Evolutionary conservation across 202 grass and related monocot species (phyloP), one percentile per base, ranked within the genome.

Genomic region (Miscanthus sacchariflorus): DNA sequence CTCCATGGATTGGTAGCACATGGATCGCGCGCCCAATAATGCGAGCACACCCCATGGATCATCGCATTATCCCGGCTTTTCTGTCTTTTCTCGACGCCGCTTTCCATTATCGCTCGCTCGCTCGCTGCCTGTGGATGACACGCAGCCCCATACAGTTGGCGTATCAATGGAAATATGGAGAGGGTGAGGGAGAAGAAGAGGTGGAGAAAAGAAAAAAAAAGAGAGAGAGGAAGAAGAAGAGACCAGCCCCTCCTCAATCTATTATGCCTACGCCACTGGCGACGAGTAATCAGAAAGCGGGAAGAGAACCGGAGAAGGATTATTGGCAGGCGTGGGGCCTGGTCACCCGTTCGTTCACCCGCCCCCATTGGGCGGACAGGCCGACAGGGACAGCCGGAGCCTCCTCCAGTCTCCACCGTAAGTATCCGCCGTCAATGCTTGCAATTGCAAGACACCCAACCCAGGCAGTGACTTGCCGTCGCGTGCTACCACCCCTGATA

Each of bases 331-430:
- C 39, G 48, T 56, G 48, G 23, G 23, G 4, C 33, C 18, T 23
- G 11, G 10, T 79, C 76, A 39, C 74, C 46, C 25, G 4, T 33
- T 39, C 68, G 2, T 21, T 39, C 54, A 25, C 54, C 39, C 38
- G 17, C 50, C 0, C 49, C 50, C 24, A 71, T 25, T 77, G 64
- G 64, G 9, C 79, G 28, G 71, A 13, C 33, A 39, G 36, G 36
- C 38, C 38, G 38, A 13, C 33, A 75, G 43, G 0, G 2, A 25
- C 14, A 76, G 73, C 44, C 7, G 8, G 12, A 78, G 28, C 44
- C 66, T 50, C 70, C 76, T 40, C 76, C 76, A 63, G 35, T 70
- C 18, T 15, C 52, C 66, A 38, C 87, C 80, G 15, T 19, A 25
- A 10, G 35, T 4, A 1, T 13, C 44, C 42, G 5, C 48, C 48